Conservation (phyloP, 2,329 filamentous ascomycete species). For the Ophiocordyceps sinensis region DNA sequence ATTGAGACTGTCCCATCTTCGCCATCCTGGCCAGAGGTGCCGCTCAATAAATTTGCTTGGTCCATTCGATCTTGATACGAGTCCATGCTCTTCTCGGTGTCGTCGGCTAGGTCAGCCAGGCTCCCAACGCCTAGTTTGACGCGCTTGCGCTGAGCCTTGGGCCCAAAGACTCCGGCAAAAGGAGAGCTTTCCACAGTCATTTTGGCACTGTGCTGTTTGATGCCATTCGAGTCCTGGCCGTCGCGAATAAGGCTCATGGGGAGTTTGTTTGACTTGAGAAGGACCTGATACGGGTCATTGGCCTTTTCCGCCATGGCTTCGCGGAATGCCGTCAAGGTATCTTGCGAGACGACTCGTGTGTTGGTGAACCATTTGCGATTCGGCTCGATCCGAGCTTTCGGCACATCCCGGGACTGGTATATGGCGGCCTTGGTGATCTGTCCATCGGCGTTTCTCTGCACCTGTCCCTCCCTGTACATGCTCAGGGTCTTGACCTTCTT, state of each 20-base stretch:
- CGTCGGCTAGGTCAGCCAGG: slow-evolving; percentile 67
- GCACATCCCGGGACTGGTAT: slow-evolving; percentile 71
- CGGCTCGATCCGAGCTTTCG: slow-evolving; percentile 79
- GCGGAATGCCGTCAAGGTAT: slow-evolving; percentile 74
- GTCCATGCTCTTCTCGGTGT: slow-evolving; percentile 68
- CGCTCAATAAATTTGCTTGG: slow-evolving; percentile 62
- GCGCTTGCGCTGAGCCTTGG: slow-evolving; percentile 83
- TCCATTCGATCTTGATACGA: slow-evolving; percentile 69
- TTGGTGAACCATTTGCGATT: slow-evolving; percentile 98
- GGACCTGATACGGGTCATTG: slow-evolving; percentile 79
- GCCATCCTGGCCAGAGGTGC: slow-evolving; percentile 42
- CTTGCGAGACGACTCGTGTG: slow-evolving; percentile 77
- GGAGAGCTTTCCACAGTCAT: slow-evolving; percentile 80
- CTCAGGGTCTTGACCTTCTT: slow-evolving; percentile 84
- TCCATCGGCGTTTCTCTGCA: slow-evolving; percentile 67
- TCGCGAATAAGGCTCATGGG: slow-evolving; percentile 91
- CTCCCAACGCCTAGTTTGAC: slow-evolving; percentile 77
- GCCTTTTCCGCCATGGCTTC: slow-evolving; percentile 85
- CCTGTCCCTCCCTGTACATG: slow-evolving; percentile 78
- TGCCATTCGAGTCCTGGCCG: slow-evolving; percentile 57
- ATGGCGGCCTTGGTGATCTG: slow-evolving; percentile 73
- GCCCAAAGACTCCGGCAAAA: slow-evolving; percentile 81
- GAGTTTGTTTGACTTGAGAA: slow-evolving; percentile 95
- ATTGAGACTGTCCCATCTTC: slow-evolving; percentile 38
- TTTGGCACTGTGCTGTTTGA: slow-evolving; percentile 89